These are phyloP conservation scores for Coleophoma cylindrospora DNA, from an alignment of 2,329 filamentous ascomycete genomes.

Conservation along the genomic window DNA sequence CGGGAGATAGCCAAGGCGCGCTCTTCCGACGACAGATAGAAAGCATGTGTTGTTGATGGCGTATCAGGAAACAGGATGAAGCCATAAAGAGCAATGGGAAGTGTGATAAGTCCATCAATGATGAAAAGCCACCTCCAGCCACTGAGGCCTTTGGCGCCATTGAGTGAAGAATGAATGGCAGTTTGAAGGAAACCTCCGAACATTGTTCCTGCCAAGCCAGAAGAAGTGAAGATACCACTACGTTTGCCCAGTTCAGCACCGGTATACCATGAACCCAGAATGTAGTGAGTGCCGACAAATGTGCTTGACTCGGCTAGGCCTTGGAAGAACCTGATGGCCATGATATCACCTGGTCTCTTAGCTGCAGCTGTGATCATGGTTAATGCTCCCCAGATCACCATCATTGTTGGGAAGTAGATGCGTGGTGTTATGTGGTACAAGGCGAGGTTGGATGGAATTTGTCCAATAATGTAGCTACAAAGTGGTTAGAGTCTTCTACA, in stretches of 20 bases:
- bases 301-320: slow-evolving; percentile 51
- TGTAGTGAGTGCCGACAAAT: slow-evolving; percentile 54
- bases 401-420: slow-evolving; percentile 59
- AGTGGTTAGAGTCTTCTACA: not conserved
- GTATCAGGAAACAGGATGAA: slow-evolving; percentile 41
- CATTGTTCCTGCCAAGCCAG: slow-evolving; percentile 54
- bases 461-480: slow-evolving; percentile 46
- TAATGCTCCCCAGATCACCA: slow-evolving; percentile 56
- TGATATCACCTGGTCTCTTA: slow-evolving; percentile 47
- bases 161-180: slow-evolving; percentile 21
- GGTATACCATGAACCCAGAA: slow-evolving; percentile 58
- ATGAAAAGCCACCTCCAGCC: slow-evolving; percentile 50
- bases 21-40: slow-evolving; percentile 34
- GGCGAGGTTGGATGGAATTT: slow-evolving; percentile 56
- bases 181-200: slow-evolving; percentile 59
- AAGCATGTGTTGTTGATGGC: slow-evolving; percentile 34
- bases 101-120: slow-evolving; percentile 49
- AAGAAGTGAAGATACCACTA: slow-evolving; percentile 55
- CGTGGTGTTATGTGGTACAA: slow-evolving; percentile 59
- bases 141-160: slow-evolving; percentile 37
- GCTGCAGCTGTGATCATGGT: slow-evolving; percentile 56
- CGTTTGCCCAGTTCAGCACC: slow-evolving; percentile 56
- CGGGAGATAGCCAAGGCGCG: slow-evolving; percentile 36
- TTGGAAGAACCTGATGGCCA: slow-evolving; percentile 53
- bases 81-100: slow-evolving; percentile 51